A percentile compares a stretch with the other conserved stretches of the same genome.
Conservation (phyloP, 805 yeast genomes). For the Lipomyces chichibuensis region DNA sequence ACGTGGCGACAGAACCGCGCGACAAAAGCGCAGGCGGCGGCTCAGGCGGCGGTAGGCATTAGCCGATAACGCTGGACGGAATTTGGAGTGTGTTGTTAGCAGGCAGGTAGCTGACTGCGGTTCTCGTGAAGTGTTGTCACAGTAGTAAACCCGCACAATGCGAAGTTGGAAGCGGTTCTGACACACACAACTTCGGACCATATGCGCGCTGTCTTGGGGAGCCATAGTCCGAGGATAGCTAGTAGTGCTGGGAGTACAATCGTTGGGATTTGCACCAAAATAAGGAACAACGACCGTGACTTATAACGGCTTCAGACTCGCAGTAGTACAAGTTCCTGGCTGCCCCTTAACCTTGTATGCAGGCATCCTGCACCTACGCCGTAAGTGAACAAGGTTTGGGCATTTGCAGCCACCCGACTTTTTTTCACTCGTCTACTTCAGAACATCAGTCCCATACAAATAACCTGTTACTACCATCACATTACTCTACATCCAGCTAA, state of each 20-base stretch:
- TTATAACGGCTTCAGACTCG: too few relatives aligned
- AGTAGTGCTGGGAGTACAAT: too few relatives aligned
- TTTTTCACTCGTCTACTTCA: background rate
- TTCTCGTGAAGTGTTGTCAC: background rate
- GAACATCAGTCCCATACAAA: background rate
- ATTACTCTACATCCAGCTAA: conserved; percentile 1
- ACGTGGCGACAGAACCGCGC: conserved; percentile 24
- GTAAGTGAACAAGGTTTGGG: too few relatives aligned
- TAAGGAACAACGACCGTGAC: background rate
- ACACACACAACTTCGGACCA: background rate
- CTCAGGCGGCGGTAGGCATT: conserved; percentile 6
- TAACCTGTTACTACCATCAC: background rate
- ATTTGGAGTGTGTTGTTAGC: background rate
- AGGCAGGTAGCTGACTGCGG: background rate
- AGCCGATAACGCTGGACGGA: background rate
- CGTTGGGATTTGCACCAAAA: background rate
- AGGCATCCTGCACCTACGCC: too few relatives aligned
- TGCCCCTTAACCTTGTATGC: too few relatives aligned
- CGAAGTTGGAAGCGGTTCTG: background rate
- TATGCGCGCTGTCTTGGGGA: background rate
- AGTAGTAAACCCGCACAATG: background rate
- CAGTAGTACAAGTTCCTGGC: too few relatives aligned
- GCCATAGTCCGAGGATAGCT: too few relatives aligned
- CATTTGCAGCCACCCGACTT: background rate
- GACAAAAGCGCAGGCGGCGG: conserved; percentile 21